Evolutionary conservation across 1,284 basidiomycete genomes (phyloP), one percentile per base, ranked within the genome.

Genomic region (Pyrrhoderma noxium): DNA sequence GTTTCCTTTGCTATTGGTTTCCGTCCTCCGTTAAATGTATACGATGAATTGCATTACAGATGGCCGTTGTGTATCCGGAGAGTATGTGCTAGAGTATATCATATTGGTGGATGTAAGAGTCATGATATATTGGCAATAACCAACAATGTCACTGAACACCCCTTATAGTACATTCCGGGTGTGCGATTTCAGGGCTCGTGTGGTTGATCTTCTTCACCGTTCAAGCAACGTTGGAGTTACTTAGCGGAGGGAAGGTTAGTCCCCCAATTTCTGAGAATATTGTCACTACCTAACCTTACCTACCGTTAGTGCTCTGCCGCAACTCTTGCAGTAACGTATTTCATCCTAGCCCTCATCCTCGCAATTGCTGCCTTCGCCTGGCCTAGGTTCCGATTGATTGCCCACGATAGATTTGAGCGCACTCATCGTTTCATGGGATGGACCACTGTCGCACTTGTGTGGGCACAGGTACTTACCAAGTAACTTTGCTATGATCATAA

Each of bases 361-460:
- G 68, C 69, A 16, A 76, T 79, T 53, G 67, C 77, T 18, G 56
- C 70, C 11, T 75, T 77, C 56, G 76, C 77, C 2, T 70, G 75
- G 58, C 77, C 77, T 0, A 64, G 65, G n/a, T 63, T 77, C 55
- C 70, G 77, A 40, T 62, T 61, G 39, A 70, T 70, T 42, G 64
- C 68, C 47, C 77, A 79, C 62, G 70, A 79, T 58, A 68, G 64
- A 31, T 80, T 79, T 58, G 77, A 80, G 61, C 68, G 67, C 34
- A 70, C 72, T 7, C 79, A 80, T 61, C 74, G 77, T 45, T 78
- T 77, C 64, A 60, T 75, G 23, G 79, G 79, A 18, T 82, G 78
- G 78, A 67, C 68, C 11, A 71, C 72, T 18, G 73, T 74, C 1
- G 71, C 67, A 18, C 64, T 80, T 42, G 73, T 80, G 5, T 80